These are phyloP conservation scores for Populus hybrid DNA, from an alignment of 441 rosid species.

Conservation along the genomic window DNA sequence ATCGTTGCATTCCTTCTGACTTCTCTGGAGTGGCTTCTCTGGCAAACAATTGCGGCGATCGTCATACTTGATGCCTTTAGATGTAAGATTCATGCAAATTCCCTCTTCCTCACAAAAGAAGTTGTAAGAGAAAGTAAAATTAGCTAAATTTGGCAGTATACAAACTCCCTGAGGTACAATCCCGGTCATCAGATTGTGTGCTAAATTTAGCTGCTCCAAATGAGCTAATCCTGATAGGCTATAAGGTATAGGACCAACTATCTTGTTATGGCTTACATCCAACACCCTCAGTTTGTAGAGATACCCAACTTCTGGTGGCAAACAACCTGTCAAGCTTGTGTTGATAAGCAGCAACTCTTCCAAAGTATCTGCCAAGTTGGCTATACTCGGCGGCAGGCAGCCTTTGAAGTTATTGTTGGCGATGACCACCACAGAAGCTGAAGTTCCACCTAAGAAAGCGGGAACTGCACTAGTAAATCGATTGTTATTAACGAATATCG, in stretches of 20 bases:
- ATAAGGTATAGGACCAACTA: conserved; percentile 72
- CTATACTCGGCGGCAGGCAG: conserved; percentile 69
- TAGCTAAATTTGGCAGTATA: conserved; percentile 55
- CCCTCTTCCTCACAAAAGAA: conserved; percentile 67
- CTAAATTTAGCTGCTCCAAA: conserved; percentile 65
- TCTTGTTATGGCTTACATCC: conserved; percentile 70
- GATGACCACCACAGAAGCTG: conserved; percentile 69
- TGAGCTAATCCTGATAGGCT: conserved; percentile 62
- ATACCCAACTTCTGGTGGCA: conserved; percentile 77
- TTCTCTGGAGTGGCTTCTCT: conserved; percentile 56
- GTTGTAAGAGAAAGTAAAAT: conserved; percentile 67
- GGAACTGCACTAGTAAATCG: conserved; percentile 58
- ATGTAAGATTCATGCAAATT: conserved; percentile 54
- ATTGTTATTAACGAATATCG: conserved; percentile 79
- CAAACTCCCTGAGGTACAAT: conserved; percentile 56
- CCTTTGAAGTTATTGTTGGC: conserved; percentile 83
- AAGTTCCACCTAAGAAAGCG: conserved; percentile 31
- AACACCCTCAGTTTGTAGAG: conserved; percentile 69
- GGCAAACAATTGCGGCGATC: conserved; percentile 74
- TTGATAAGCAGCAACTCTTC: conserved; percentile 71
- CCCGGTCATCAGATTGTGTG: conserved; percentile 70
- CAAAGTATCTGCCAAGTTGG: conserved; percentile 54
- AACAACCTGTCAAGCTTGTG: conserved; percentile 70
- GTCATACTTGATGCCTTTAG: conserved; percentile 49
- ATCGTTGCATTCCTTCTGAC: conserved; percentile 44